Evolutionary conservation across 768 basidiomycete species (phyloP).

Genomic region (Kwoniella sp.): DNA sequence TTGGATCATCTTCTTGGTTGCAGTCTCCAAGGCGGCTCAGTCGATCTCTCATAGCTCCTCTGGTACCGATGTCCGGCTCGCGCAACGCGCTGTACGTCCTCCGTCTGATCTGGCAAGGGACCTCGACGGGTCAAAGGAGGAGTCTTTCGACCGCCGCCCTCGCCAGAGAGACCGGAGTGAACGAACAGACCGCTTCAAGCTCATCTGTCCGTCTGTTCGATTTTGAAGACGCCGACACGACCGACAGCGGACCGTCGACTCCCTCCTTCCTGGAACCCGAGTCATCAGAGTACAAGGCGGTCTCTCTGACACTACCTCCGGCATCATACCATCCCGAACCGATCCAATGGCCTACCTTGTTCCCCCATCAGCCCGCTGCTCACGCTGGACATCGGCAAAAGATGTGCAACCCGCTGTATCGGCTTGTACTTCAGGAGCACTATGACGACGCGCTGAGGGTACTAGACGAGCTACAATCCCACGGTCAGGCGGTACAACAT

Average conservation of each 20-base stretch:
- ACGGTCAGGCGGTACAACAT: constrained; percentile 13
- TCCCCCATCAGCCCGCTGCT: constrained; percentile 10
- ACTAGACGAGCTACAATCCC: constrained; percentile 21
- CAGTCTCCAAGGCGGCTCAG: not conserved
- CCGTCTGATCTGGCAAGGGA: constrained; percentile 6
- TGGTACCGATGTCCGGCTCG: not conserved
- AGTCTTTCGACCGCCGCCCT: constrained; percentile 3
- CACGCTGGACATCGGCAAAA: not conserved
- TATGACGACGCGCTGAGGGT: constrained; percentile 22
- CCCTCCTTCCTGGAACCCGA: constrained; percentile 32
- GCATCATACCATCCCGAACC: constrained; percentile 9
- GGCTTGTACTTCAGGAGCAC: constrained; percentile 16
- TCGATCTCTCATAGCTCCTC: not conserved
- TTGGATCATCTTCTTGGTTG: not conserved
- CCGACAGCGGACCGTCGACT: not conserved
- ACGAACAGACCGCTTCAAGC: too few relatives aligned
- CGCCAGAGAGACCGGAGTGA: not conserved
- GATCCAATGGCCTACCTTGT: constrained; percentile 40
- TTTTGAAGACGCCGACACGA: too few relatives aligned
- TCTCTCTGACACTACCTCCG: constrained; percentile 16
- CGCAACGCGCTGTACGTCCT: constrained; percentile 18
- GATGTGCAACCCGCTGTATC: constrained; percentile 28
- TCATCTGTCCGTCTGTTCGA: too few relatives aligned
- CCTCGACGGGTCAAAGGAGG: not conserved
- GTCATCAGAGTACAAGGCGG: constrained; percentile 23